Conservation (phyloP, 352 stramenopile genomes). For the Pythium aquatile region DNA sequence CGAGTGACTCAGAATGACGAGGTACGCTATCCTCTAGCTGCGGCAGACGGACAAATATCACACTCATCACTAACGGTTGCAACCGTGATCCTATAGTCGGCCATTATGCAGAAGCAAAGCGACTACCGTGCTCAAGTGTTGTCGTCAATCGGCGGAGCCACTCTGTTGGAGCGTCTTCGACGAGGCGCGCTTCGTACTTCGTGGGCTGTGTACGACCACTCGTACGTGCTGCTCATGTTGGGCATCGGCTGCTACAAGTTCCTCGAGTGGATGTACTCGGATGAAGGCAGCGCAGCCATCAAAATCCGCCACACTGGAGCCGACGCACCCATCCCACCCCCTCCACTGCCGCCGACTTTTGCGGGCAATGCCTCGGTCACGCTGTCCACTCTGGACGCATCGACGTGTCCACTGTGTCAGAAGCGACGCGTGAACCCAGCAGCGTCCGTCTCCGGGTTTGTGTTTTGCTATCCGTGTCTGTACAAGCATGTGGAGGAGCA, state of each 20-base stretch:
- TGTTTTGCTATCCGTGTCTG: constrained; percentile 86
- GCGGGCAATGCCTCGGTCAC: constrained; percentile 50
- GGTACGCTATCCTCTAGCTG: constrained; percentile 30
- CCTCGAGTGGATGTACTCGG: constrained; percentile 88
- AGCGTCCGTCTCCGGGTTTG: constrained; percentile 67
- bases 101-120: constrained; percentile 53
- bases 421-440: constrained; percentile 71
- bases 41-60: too few relatives aligned
- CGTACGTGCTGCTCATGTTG: constrained; percentile 73
- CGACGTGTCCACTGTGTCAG: constrained; percentile 69
- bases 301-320: constrained; percentile 55
- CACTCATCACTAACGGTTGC: not conserved
- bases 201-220: constrained; percentile 78
- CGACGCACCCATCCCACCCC: constrained; percentile 62
- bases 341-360: constrained; percentile 69
- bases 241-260: constrained; percentile 85
- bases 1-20: constrained; percentile 70
- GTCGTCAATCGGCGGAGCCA: constrained; percentile 41
- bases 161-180: constrained; percentile 41
- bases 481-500: constrained; percentile 71
- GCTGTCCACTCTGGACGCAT: constrained; percentile 42
- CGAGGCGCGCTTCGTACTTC: constrained; percentile 45
- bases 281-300: constrained; percentile 56
- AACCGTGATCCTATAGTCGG: constrained; percentile 26
- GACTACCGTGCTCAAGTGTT: constrained; percentile 54